These are phyloP conservation scores for Cryptococcus sp. DNA, from an alignment of 1,284 basidiomycete species.

Conservation along the genomic window DNA sequence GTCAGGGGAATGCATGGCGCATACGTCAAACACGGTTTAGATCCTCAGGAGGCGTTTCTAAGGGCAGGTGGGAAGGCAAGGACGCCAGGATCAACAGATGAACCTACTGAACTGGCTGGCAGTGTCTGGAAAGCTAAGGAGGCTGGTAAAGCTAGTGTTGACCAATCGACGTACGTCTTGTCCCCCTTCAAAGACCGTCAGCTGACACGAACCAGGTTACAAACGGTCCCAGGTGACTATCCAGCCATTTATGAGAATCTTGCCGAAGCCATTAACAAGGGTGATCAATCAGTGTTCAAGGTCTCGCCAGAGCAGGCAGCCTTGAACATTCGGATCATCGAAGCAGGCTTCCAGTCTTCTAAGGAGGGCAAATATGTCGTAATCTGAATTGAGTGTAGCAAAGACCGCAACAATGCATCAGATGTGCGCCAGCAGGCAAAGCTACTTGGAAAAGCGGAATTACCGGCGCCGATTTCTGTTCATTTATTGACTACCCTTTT, in stretches of 20 bases:
- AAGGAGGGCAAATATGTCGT: constrained; percentile 19
- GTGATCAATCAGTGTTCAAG: constrained; percentile 16
- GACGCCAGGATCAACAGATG: constrained; percentile 8
- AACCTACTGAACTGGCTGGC: constrained; percentile 13
- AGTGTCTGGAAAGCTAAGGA: constrained; percentile 15
- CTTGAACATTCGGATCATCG: constrained; percentile 23
- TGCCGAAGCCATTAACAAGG: constrained; percentile 19
- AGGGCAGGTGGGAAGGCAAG: constrained; percentile 14
- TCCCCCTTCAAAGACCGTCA: background rate
- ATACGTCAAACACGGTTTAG: constrained; percentile 67
- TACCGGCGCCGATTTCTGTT: too few relatives aligned
- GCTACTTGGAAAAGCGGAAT: too few relatives aligned
- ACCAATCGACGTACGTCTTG: constrained; percentile 4
- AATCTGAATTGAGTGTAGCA: too few relatives aligned
- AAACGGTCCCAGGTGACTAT: constrained; percentile 17
- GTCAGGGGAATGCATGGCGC: constrained; percentile 60
- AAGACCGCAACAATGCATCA: too few relatives aligned
- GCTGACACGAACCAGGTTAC: background rate
- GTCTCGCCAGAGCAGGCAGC: constrained; percentile 28
- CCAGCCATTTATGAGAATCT: constrained; percentile 27
- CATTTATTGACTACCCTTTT: too few relatives aligned
- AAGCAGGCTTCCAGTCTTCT: constrained; percentile 28
- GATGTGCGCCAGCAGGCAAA: too few relatives aligned
- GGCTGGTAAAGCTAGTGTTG: constrained; percentile 11
- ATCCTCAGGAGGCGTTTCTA: constrained; percentile 7